Evolutionary conservation across 768 basidiomycete genomes (phyloP), one percentile per base, ranked within the genome.

Genomic region (Cyathus striatus): DNA sequence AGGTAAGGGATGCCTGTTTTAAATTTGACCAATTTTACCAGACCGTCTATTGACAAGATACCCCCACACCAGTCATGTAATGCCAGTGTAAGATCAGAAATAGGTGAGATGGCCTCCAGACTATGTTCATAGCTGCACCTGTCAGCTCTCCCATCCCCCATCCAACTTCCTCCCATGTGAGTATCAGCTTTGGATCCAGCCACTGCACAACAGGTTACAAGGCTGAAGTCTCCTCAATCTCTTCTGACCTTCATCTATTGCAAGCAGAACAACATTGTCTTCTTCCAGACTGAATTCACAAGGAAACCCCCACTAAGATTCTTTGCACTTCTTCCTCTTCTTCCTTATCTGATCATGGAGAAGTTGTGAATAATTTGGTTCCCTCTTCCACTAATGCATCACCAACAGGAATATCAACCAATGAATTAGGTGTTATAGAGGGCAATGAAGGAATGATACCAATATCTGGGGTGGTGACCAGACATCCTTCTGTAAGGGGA

Each of bases 241-340:
- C 9, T 58, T 34, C 69, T 70, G 72, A 76, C 21, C n/a, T n/a
- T n/a, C n/a, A n/a, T n/a, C n/a, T n/a, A n/a, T n/a, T n/a, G n/a
- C n/a, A n/a, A n/a, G n/a, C n/a, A n/a, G n/a, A n/a, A n/a, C n/a
- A n/a, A n/a, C n/a, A n/a, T n/a, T n/a, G n/a, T n/a, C n/a, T n/a
- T 73, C 79, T 1, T 83, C 85, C 43, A 72, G 86, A 34, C 67
- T 78, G 41, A 7, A 61, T 82, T 43, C 59, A 76, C 4, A 91
- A 91, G 63, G 90, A 90, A 57, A 91, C 91, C 0, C 90, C 90
- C 3, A 94, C 90, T 16, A 93, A 91, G 68, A 94, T 93, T 54
- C 90, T 91, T 37, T 86, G 90, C 20, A 92, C 93, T 30, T 86
- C 89, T n/a, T 71, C 78, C 14, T 55, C 61, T 13, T 67, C 70